Conservation (phyloP, 2,329 filamentous ascomycete genomes). For the Arthrobotrys megalospora region DNA sequence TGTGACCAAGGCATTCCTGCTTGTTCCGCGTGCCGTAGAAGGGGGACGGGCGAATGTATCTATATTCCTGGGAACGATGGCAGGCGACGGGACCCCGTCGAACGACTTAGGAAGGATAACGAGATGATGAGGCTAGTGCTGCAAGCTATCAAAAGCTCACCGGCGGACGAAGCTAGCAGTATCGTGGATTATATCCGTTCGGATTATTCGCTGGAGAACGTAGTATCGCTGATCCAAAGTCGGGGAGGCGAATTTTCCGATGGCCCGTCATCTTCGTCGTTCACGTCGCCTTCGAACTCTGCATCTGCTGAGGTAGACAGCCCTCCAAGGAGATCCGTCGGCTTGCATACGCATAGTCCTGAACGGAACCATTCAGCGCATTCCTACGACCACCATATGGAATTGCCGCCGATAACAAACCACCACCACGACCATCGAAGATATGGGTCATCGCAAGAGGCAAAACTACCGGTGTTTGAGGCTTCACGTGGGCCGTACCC, state of each 20-base stretch:
- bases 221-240: constrained; percentile 50
- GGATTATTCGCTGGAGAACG: constrained; percentile 48
- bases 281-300: constrained; percentile 52
- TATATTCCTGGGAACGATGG: constrained; percentile 58
- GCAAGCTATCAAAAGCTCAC: constrained; percentile 47
- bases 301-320: constrained; percentile 52
- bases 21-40: constrained; percentile 51
- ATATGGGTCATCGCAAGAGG: constrained; percentile 27
- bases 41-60: constrained; percentile 46
- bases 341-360: constrained; percentile 36
- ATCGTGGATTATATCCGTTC: constrained; percentile 57
- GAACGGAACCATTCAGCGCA: constrained; percentile 20
- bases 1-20: constrained; percentile 56
- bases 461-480: constrained; percentile 54
- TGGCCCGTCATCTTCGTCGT: constrained; percentile 43
- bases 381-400: constrained; percentile 35
- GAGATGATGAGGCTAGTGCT: constrained; percentile 58
- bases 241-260: constrained; percentile 41
- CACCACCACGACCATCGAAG: constrained; percentile 50
- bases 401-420: constrained; percentile 52
- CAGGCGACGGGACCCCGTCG: constrained; percentile 55
- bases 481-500: constrained; percentile 31
- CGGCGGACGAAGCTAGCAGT: constrained; percentile 41
- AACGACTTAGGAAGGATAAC: constrained; percentile 51
- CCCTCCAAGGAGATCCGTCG: constrained; percentile 37